Evolutionary conservation across 2,329 filamentous ascomycete species (phyloP), one percentile per base, ranked within the genome.

Genomic region (Ophiostoma sp.): DNA sequence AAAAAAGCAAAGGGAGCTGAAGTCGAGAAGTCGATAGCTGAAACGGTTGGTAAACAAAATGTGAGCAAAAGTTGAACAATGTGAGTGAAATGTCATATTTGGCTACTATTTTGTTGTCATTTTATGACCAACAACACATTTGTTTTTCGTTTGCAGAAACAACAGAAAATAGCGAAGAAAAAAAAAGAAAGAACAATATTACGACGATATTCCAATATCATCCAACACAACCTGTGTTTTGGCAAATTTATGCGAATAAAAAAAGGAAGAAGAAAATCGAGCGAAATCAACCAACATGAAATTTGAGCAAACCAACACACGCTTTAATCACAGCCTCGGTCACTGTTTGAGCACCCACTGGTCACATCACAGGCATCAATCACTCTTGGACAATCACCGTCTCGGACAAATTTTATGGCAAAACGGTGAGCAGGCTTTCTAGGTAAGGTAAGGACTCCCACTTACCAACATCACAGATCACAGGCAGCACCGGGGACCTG

Each of bases 281-380:
- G 25, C 50, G 22, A 55, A 55, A 55, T 55, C 6, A 33, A 55
- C 11, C 50, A 25, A 12, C 22, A 55, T 55, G n/a, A 55, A 28
- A 22, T 15, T 3, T 12, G 36, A 42, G 11, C 33, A 63, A 22
- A 39, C 33, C 59, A 39, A 59, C 59, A 25, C 12, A 25, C 19
- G 33, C 59, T 64, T 64, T 64, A 22, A 64, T 64, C 59, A 64
- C 59, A 64, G n/a, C 59, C 59, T 64, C 22, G 33, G n/a, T 64
- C 59, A 64, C 59, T 42, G 59, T 42, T 42, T 64, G 33, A 64
- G 33, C 59, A 25, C 2, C 57, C 31, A 9, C 28, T 36, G 15
- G 59, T 42, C 59, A 64, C 59, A 64, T 64, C 33, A 42, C 33
- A 42, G 33, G n/a, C 59, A 42, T n/a, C 25, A 11, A 28, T 9